Evolutionary conservation across 345 rosid genomes (phyloP).

Genomic region (Durio zibethinus): DNA sequence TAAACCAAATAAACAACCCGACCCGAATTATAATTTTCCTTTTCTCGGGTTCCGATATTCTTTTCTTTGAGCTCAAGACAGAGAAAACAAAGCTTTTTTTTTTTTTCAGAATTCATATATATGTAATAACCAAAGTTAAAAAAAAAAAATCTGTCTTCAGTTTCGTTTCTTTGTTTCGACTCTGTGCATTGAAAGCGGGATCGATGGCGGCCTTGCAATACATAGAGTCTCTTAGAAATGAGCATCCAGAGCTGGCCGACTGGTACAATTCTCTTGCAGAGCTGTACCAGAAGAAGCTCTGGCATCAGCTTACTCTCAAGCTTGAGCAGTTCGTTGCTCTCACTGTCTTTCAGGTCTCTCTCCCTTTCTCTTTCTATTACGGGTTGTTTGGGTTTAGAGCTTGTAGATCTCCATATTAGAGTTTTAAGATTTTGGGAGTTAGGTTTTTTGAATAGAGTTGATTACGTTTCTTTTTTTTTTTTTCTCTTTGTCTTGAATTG

Average conservation of each 20-base stretch:
- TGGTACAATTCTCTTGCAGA: conserved; percentile 91
- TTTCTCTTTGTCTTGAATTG: neutral
- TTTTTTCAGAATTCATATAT: neutral
- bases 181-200: conserved; percentile 3
- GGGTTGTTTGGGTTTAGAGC: neutral
- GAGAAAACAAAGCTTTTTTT: neutral
- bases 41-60: neutral
- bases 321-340: conserved; percentile 94
- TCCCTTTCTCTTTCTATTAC: neutral
- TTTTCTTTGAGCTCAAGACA: conserved; percentile 11
- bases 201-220: conserved; percentile 91
- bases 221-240: conserved; percentile 62
- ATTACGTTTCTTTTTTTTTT: neutral
- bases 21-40: neutral
- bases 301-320: conserved; percentile 98
- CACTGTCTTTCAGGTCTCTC: conserved; percentile 67
- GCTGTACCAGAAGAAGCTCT: conserved; percentile 99
- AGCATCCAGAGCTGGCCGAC: conserved; percentile 81
- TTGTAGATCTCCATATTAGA: conserved; percentile 10
- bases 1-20: neutral
- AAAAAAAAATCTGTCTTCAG: neutral
- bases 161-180: neutral
- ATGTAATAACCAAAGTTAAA: neutral
- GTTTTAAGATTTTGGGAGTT: neutral
- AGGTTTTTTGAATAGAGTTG: neutral